Base-by-base conservation (phyloP, 2,329 filamentous ascomycete species). In the Tolypocladium tropicale region DNA sequence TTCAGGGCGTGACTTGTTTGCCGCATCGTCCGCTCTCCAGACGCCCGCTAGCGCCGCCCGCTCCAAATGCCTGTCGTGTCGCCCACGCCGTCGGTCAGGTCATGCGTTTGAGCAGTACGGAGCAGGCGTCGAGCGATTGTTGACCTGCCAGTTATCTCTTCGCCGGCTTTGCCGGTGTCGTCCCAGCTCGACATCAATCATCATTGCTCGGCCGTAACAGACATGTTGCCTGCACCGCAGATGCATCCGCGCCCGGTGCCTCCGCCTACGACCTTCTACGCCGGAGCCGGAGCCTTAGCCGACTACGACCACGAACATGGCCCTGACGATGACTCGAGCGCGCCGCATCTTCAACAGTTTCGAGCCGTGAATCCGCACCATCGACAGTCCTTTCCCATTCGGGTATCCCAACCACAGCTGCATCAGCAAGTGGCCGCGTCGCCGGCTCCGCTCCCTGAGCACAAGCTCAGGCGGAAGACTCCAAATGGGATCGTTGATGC, bases 401-500 rank as follows among this genome's bases (percentile, higher is more conserved):
- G 69, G 56, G 66, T 64, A n/a, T 67, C 66, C 25, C 69, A 67
- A 56, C 56, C 65, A 25, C 66, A 66, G 54, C 55, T 63, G 32
- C 62, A 63, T 21, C 59, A 63, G 37, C 62, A 53, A n/a, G 39
- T 49, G n/a, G 52, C 50, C 10, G 58, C 39, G 55, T 57, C 53
- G 51, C 61, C 37, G 48, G 54, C 43, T 58, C 63, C 67, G 61
- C 57, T 65, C 41, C 58, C 63, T 58, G 69, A 72, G 55, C 68
- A 72, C 70, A 88, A 90, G 63, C 77, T 96, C 56, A 84, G 93
- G 61, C 84, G 93, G 62, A 97, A 97, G 72, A 97, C 93, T 10
- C 94, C 93, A 5, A 93, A 86, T 66, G 94, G 93, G n/a, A 96
- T 91, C 39, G 81, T 97, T 59, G 87, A 93, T 61, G 90, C 89